These are phyloP conservation scores for Colletotrichum sublineola DNA, from an alignment of 2,329 filamentous ascomycete species.

Conservation along the genomic window DNA sequence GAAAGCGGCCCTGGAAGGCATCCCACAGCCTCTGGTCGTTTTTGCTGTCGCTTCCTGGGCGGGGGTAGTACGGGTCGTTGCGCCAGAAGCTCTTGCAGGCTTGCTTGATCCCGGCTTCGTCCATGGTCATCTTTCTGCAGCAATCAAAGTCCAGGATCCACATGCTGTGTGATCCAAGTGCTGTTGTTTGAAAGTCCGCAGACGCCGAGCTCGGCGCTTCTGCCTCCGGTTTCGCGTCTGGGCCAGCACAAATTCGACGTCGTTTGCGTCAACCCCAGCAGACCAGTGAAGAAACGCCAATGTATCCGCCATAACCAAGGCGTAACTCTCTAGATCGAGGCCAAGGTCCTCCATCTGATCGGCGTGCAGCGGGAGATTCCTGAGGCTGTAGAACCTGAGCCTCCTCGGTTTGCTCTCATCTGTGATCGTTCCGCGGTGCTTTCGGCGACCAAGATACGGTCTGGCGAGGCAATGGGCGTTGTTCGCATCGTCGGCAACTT, in stretches of 20 bases:
- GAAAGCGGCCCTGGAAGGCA: constrained; percentile 41
- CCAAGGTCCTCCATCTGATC: constrained; percentile 63
- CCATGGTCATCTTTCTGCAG: constrained; percentile 51
- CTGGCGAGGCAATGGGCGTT: constrained; percentile 64
- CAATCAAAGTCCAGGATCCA: constrained; percentile 65
- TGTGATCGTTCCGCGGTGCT: constrained; percentile 12
- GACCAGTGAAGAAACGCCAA: constrained; percentile 66
- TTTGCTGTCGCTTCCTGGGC: constrained; percentile 46
- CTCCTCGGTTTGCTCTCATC: background rate
- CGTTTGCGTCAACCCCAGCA: constrained; percentile 62
- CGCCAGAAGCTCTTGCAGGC: constrained; percentile 59
- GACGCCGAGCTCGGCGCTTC: no score
- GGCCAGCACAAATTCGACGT: constrained; percentile 68
- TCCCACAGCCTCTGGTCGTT: constrained; percentile 45
- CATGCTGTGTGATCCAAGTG: constrained; percentile 52
- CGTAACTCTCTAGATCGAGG: constrained; percentile 53
- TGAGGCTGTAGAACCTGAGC: constrained; percentile 54
- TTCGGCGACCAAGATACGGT: constrained; percentile 60
- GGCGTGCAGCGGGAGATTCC: constrained; percentile 63
- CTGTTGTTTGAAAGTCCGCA: background rate
- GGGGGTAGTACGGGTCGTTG: constrained; percentile 67
- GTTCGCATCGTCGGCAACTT: constrained; percentile 44
- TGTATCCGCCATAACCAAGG: constrained; percentile 60
- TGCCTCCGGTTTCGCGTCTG: background rate
- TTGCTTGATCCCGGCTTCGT: constrained; percentile 54